phyloP scores from a whole-genome alignment of 1,284 basidiomycete species.

The Omphalotus olearius region DNA sequence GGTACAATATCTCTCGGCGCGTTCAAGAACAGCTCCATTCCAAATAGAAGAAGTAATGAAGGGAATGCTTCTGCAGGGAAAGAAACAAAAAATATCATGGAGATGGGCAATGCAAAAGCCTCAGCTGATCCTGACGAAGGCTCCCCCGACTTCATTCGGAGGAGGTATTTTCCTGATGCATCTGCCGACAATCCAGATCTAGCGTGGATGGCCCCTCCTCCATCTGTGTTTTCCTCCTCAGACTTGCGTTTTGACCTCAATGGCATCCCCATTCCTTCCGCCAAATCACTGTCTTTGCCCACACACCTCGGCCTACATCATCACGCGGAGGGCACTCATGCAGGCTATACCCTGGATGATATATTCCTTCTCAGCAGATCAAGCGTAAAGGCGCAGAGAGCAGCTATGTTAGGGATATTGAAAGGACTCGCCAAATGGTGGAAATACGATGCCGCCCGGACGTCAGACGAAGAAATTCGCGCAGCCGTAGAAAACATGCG shows the following conservation, averaged over 20 bases:
- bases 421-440: constrained; percentile 28
- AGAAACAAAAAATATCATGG: neutral
- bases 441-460: constrained; percentile 27
- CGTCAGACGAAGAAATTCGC: constrained; percentile 36
- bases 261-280: constrained; percentile 58
- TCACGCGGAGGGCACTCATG: constrained; percentile 74
- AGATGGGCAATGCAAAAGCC: constrained; percentile 2
- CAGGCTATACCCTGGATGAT: constrained; percentile 88
- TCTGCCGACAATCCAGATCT: constrained; percentile 67
- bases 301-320: constrained; percentile 89
- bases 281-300: constrained; percentile 54
- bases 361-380: constrained; percentile 82
- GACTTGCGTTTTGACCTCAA: constrained; percentile 70
- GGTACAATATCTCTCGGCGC: constrained; percentile 10
- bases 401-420: constrained; percentile 78
- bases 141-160: constrained; percentile 78
- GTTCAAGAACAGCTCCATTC: neutral
- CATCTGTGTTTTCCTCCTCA: constrained; percentile 22
- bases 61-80: neutral
- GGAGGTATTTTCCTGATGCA: constrained; percentile 77
- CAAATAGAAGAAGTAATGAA: neutral
- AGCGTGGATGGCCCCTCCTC: constrained; percentile 61
- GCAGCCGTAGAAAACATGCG: neutral
- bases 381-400: constrained; percentile 80
- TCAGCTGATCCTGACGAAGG: constrained; percentile 54